These are phyloP conservation scores for Delitschia confertaspora DNA, from an alignment of 495 filamentous ascomycete species.

Conservation along the genomic window DNA sequence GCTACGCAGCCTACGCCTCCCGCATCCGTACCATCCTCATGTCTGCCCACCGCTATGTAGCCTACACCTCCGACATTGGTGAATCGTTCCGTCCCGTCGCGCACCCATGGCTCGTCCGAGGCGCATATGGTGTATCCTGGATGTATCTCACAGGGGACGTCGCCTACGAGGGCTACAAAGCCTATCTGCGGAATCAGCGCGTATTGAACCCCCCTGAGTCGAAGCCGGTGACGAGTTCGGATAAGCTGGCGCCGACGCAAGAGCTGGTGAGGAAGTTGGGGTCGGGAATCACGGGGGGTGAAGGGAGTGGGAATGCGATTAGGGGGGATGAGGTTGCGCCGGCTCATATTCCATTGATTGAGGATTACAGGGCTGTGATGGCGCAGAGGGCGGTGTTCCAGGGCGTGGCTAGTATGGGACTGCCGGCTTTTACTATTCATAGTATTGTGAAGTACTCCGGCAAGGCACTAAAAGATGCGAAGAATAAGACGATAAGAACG, in stretches of 20 bases:
- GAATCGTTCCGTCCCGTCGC: constrained; percentile 93
- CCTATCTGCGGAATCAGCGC: constrained; percentile 72
- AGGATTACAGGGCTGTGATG: constrained; percentile 90
- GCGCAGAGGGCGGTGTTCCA: constrained; percentile 85
- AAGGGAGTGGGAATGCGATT: constrained; percentile 4
- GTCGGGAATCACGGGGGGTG: constrained; percentile 5
- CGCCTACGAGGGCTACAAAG: constrained; percentile 88
- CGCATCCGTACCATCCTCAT: constrained; percentile 81
- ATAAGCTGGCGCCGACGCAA: neutral
- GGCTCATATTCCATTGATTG: constrained; percentile 61
- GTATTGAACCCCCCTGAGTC: constrained; percentile 43
- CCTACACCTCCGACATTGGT: constrained; percentile 94
- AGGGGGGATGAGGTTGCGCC: constrained; percentile 32
- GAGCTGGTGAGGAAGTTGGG: constrained; percentile 5
- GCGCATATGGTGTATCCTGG: constrained; percentile 90
- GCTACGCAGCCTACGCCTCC: constrained; percentile 88
- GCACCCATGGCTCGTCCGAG: constrained; percentile 68
- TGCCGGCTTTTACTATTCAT: constrained; percentile 94
- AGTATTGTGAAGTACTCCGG: constrained; percentile 82
- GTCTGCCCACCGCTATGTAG: constrained; percentile 89
- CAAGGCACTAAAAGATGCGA: constrained; percentile 64
- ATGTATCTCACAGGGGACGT: constrained; percentile 86
- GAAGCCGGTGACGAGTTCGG: constrained; percentile 4
- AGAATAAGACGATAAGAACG: constrained; percentile 63
- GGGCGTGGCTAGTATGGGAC: constrained; percentile 79